Evolutionary conservation across 345 rosid genomes (phyloP).

Genomic region (Heritiera littoralis): DNA sequence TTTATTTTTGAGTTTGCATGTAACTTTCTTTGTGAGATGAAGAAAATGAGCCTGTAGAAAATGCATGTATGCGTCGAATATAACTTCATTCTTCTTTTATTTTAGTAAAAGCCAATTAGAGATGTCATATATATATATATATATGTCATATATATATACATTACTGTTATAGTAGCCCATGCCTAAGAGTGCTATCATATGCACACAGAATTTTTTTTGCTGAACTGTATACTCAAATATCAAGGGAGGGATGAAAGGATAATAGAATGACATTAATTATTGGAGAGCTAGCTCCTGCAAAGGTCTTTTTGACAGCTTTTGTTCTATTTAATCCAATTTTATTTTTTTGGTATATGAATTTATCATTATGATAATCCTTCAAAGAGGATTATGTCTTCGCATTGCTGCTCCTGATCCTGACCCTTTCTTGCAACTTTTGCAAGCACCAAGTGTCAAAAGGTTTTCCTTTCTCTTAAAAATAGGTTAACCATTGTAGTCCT

Average conservation of each 20-base stretch:
- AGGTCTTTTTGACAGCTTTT: neutral
- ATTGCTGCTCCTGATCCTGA: neutral
- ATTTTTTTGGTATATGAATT: neutral
- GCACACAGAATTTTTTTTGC: neutral
- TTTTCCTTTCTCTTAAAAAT: neutral
- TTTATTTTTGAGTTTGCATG: neutral
- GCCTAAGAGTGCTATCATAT: neutral
- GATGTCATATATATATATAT: neutral
- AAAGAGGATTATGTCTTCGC: neutral
- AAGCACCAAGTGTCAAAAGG: neutral
- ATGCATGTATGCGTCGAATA: neutral
- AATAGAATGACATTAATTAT: neutral
- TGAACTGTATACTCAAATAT: neutral
- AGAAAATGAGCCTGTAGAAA: neutral
- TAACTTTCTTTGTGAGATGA: neutral
- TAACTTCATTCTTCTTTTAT: neutral
- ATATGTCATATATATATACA: neutral
- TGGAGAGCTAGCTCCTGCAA: neutral
- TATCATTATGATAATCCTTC: neutral
- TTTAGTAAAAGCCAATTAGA: neutral
- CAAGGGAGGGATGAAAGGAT: neutral
- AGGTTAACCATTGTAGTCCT: neutral
- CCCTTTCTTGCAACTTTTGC: neutral
- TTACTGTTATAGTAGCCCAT: neutral
- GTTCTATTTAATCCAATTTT: neutral